These are phyloP conservation scores for Claviceps capensis DNA, from an alignment of 2,329 filamentous ascomycete species.

Conservation along the genomic window DNA sequence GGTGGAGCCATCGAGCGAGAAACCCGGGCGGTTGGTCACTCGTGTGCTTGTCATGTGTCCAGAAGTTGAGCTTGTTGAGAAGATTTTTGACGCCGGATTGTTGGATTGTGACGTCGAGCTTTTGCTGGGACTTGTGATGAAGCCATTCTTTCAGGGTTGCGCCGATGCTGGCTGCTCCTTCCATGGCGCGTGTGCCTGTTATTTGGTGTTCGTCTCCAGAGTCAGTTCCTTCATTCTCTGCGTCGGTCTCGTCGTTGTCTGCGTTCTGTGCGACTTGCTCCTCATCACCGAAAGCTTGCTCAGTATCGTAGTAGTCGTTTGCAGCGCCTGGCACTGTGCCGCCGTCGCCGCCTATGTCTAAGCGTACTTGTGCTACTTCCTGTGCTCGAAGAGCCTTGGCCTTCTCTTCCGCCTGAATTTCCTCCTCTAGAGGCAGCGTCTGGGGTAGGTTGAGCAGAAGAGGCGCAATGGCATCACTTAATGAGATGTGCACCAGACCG, in stretches of 20 bases:
- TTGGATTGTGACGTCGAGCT: constrained; percentile 13
- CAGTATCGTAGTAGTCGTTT: constrained; percentile 21
- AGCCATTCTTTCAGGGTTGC: constrained; percentile 19
- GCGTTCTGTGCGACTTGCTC: constrained; percentile 7
- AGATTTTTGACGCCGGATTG: constrained; percentile 16
- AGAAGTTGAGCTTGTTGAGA: constrained; percentile 15
- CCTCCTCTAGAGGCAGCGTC: constrained; percentile 46
- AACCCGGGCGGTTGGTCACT: constrained; percentile 30
- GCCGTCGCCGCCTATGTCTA: constrained; percentile 6
- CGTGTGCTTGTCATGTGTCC: constrained; percentile 13
- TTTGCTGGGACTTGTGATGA: constrained; percentile 24
- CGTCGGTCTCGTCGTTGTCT: constrained; percentile 17
- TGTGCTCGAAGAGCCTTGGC: constrained; percentile 27
- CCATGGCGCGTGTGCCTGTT: constrained; percentile 20
- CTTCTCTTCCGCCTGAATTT: constrained; percentile 29
- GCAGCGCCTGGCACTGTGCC: constrained; percentile 14
- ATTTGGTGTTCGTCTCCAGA: constrained; percentile 14
- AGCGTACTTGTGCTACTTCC: constrained; percentile 12
- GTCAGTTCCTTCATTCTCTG: constrained; percentile 12
- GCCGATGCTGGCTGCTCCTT: constrained; percentile 23
- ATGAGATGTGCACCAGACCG: constrained; percentile 57
- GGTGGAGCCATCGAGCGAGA: constrained; percentile 58
- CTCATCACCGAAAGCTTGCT: constrained; percentile 23
- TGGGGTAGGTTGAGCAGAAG: constrained; percentile 68
- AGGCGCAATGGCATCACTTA: constrained; percentile 61